Evolutionary conservation across 2,329 filamentous ascomycete species (phyloP).

Genomic region (Colletotrichum abscissum): DNA sequence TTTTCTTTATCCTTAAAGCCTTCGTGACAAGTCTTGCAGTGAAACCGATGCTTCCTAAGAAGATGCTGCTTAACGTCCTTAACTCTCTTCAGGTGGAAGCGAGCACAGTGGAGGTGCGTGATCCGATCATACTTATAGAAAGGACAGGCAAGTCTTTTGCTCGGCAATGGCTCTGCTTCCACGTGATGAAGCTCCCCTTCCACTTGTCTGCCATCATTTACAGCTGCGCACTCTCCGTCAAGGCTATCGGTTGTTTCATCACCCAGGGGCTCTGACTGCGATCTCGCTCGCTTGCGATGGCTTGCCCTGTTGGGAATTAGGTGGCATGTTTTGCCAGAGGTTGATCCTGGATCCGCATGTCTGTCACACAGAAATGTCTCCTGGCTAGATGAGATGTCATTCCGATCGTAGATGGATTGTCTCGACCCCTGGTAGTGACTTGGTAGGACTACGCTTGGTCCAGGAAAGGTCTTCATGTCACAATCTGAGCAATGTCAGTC

Average conservation of each 20-base stretch:
- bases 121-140: background rate
- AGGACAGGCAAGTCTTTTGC: background rate
- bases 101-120: background rate
- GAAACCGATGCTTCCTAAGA: background rate
- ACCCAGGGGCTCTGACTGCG: no score
- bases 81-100: background rate
- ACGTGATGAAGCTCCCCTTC: background rate
- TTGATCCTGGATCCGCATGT: accelerated
- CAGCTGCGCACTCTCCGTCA: accelerated
- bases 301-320: no score
- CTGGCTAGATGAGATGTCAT: no score
- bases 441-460: no score
- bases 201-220: background rate
- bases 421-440: no score
- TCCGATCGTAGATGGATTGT: no score
- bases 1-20: background rate
- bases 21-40: background rate
- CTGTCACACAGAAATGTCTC: no score
- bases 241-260: no score
- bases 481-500: no score
- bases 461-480: no score
- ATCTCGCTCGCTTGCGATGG: no score
- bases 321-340: no score
- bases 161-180: background rate
- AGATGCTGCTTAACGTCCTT: background rate